A percentile compares a stretch with the other conserved stretches of the same genome.
phyloP scores from a whole-genome alignment of 1,139 yeast genomes.

The Arxiozyma telluris region DNA sequence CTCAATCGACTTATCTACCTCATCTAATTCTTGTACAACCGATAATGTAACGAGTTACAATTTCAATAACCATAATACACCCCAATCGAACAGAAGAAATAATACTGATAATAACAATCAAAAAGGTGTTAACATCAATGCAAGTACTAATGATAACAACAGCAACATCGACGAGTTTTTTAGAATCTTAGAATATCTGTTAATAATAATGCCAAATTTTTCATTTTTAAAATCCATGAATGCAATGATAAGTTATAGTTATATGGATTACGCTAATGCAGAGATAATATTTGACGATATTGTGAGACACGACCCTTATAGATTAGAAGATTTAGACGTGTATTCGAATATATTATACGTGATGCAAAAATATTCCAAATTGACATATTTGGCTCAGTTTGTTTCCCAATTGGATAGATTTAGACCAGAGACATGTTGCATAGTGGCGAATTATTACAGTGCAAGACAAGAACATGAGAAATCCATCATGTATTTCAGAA shows the following conservation, averaged over 20 bases:
- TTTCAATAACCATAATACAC: not conserved
- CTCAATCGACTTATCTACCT: not conserved
- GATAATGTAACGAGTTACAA: not conserved
- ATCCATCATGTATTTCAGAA: slow-evolving; percentile 84
- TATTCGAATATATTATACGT: slow-evolving; percentile 92
- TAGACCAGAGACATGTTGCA: slow-evolving; percentile 91
- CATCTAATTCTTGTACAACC: not conserved
- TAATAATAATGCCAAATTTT: slow-evolving; percentile 57
- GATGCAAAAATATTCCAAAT: slow-evolving; percentile 78
- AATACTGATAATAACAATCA: no score
- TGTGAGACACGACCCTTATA: slow-evolving; percentile 66
- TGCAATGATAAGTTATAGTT: slow-evolving; percentile 73
- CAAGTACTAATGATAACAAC: slow-evolving; percentile 17
- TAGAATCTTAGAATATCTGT: slow-evolving; percentile 41
- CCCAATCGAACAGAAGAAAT: not conserved
- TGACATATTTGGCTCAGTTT: slow-evolving; percentile 80
- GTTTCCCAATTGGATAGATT: slow-evolving; percentile 77
- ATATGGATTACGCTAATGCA: slow-evolving; percentile 70
- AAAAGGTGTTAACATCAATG: not conserved
- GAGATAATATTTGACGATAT: slow-evolving; percentile 73
- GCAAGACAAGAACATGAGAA: slow-evolving; percentile 89
- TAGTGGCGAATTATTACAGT: slow-evolving; percentile 88
- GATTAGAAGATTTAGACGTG: slow-evolving; percentile 83
- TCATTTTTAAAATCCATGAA: slow-evolving; percentile 69
- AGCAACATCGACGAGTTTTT: slow-evolving; percentile 43